Evolutionary conservation across 371 early-diverging fungal species (phyloP), one percentile per base, ranked within the genome.

Genomic region (Rhizopus stolonifer): DNA sequence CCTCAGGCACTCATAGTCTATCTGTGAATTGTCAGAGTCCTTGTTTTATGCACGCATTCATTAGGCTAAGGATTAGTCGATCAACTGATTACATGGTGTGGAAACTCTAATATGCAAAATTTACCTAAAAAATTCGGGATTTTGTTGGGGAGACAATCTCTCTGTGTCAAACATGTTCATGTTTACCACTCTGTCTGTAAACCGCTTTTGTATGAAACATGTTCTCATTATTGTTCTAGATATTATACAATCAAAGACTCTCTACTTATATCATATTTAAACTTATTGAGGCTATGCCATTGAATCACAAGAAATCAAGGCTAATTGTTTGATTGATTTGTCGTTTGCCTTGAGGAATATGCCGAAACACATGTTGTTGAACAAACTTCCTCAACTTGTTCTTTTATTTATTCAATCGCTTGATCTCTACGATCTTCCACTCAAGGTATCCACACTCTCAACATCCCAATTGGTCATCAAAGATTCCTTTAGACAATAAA

Each of bases 181-280:
- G 0, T 89, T 88, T 76, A 91, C 88, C 1, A 76, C 76, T 10
- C 65, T 84, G 13, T 80, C 77, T 25, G 89, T 88, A 76, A 50
- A 62, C 42, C n/a, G 10, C 31, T 4, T 10, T 29, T 29, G 31
- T 4, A 7, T 29, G 31, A 10, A 29, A 31, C 33, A 15, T 46
- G 10, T 39, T 26, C 7, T 18, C 46, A 7, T 29, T 29, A 7
- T 29, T 10, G 4, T n/a, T 7, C 10, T 73, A 88, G 85, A 71
- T 89, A 19, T 66, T 96, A 21, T 85, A 87, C 66, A 88, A 88
- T 63, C 95, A 95, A 64, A 73, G 89, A 14, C 85, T 94, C 60
- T 95, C 92, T 66, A 80, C 82, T 38, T 69, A 74, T 22, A 82
- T 83, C 38, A 67, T 88, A 19, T 92, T 95, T 8, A 72, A 71